These are phyloP conservation scores for Sphagnum fallax DNA, from an alignment of 228 moss, liverwort and hornwort species.

Conservation along the genomic window DNA sequence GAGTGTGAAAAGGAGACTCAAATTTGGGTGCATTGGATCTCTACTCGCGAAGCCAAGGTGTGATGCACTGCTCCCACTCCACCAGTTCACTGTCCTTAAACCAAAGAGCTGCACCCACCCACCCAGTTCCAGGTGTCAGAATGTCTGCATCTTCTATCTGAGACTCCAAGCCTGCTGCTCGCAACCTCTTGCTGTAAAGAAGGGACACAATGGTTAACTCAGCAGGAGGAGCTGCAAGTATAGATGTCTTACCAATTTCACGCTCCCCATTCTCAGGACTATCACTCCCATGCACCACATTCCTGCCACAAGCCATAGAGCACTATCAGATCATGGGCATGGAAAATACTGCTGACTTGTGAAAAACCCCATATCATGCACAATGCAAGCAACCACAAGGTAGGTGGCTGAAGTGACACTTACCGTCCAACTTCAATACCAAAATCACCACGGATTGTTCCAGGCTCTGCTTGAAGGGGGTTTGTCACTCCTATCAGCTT, in stretches of 20 bases:
- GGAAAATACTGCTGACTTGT: not conserved
- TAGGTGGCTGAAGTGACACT: not conserved
- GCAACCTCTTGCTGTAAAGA: not conserved
- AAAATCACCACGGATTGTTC: slow-evolving; percentile 91
- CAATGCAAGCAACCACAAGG: not conserved
- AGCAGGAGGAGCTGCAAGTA: not conserved
- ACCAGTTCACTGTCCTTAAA: slow-evolving; percentile 76
- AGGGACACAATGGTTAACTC: not conserved
- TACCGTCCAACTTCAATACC: slow-evolving; percentile 71
- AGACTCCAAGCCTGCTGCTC: not conserved
- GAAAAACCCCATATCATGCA: not conserved
- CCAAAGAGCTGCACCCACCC: slow-evolving; percentile 57
- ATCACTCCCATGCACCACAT: slow-evolving; percentile 88
- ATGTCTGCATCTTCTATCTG: slow-evolving; percentile 4
- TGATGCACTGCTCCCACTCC: slow-evolving; percentile 62
- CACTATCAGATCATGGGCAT: too few relatives aligned
- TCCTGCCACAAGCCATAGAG: slow-evolving; percentile 21
- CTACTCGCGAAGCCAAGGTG: slow-evolving; percentile 77
- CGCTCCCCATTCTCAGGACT: slow-evolving; percentile 75
- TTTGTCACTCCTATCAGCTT: slow-evolving; percentile 94
- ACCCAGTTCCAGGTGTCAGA: not conserved
- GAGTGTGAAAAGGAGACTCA: not conserved
- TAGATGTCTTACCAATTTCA: slow-evolving; percentile 51
- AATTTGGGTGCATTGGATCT: not conserved
- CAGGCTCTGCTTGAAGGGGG: slow-evolving; percentile 84